Evolutionary conservation across 2,329 filamentous ascomycete genomes (phyloP).

Genomic region (Aspergillus hiratsukae): DNA sequence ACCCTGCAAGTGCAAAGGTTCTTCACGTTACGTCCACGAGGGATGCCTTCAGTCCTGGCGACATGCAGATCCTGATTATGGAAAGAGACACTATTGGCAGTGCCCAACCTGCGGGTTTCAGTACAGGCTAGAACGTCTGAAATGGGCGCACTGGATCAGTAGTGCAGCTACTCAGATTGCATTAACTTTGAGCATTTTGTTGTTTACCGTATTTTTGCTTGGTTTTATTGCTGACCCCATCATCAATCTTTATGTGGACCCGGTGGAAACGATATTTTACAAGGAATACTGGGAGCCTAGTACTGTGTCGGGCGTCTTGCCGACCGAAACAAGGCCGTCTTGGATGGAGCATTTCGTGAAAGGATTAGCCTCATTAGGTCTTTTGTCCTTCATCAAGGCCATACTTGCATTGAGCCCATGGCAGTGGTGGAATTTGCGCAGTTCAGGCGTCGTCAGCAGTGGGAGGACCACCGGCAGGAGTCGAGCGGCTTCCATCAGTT

Average conservation of each 20-base stretch:
- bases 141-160: constrained; percentile 66
- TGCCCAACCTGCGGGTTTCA: constrained; percentile 84
- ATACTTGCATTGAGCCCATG: constrained; percentile 69
- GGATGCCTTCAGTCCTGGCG: constrained; percentile 83
- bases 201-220: constrained; percentile 70
- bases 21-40: constrained; percentile 90
- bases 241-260: constrained; percentile 82
- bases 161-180: constrained; percentile 62
- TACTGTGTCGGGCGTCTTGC: constrained; percentile 30
- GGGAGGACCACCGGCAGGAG: constrained; percentile 65
- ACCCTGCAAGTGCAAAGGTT: constrained; percentile 90
- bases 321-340: constrained; percentile 49
- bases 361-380: constrained; percentile 81
- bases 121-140: constrained; percentile 73
- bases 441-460: constrained; percentile 52
- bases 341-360: constrained; percentile 87
- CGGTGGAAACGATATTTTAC: constrained; percentile 58
- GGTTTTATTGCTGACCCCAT: constrained; percentile 93
- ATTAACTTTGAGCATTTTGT: constrained; percentile 68
- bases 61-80: constrained; percentile 62
- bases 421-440: constrained; percentile 70
- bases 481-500: constrained; percentile 72
- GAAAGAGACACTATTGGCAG: constrained; percentile 70
- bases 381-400: constrained; percentile 80
- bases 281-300: constrained; percentile 39